Conservation (phyloP, 768 basidiomycete genomes). For the Termitomyces sp. region DNA sequence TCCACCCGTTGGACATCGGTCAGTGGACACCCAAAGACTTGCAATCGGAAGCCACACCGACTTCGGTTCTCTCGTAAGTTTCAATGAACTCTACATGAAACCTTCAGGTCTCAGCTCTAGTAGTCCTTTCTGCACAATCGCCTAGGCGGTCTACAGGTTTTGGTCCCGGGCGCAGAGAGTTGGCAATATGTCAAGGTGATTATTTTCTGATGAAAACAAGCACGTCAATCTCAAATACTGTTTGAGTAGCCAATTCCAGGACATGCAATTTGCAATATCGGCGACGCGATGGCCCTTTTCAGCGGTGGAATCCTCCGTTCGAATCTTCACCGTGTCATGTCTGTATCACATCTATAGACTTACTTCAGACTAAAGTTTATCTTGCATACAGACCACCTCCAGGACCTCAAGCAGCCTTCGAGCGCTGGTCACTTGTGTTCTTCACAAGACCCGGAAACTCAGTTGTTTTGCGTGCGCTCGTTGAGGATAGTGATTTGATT, state of each 20-base stretch:
- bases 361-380: background rate
- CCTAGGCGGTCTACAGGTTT: background rate
- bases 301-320: conserved; percentile 18
- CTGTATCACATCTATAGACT: background rate
- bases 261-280: conserved; percentile 50
- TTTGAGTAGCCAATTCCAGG: conserved; percentile 37
- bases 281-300: conserved; percentile 17
- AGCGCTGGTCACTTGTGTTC: conserved; percentile 65
- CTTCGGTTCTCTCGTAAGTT: conserved; percentile 59
- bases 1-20: conserved; percentile 26
- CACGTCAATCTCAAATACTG: background rate
- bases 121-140: conserved; percentile 66
- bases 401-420: conserved; percentile 35
- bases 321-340: conserved; percentile 15
- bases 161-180: background rate
- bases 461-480: conserved; percentile 42
- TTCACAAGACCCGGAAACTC: conserved; percentile 59
- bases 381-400: background rate
- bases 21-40: conserved; percentile 28
- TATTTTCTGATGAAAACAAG: background rate
- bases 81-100: background rate
- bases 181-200: background rate
- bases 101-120: conserved; percentile 18
- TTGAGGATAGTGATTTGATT: conserved; percentile 44
- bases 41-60: conserved; percentile 58